Evolutionary conservation across 176 grass and related monocot genomes (phyloP).

Genomic region (Avena insularis): DNA sequence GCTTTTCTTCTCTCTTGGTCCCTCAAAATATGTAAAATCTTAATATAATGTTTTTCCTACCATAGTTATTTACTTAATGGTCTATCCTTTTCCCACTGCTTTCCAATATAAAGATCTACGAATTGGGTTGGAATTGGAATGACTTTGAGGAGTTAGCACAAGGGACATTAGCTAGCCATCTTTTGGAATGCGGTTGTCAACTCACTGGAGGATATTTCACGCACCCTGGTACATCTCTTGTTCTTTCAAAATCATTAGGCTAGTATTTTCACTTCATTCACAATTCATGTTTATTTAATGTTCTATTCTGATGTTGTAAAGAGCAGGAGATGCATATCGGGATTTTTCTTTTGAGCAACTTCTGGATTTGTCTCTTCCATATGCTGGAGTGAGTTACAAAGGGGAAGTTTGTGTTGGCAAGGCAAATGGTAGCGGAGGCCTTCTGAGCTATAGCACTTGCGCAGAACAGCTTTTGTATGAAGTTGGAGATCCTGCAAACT

Average conservation of each 20-base stretch:
- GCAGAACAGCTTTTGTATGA: slow-evolving; percentile 96
- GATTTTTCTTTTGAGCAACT: slow-evolving; percentile 83
- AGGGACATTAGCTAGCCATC: slow-evolving; percentile 86
- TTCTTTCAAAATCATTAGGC: slow-evolving; percentile 47
- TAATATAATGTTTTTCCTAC: background rate
- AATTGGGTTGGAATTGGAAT: slow-evolving; percentile 93
- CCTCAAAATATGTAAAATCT: slow-evolving; percentile 7
- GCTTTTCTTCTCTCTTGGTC: slow-evolving; percentile 14
- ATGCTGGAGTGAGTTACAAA: slow-evolving; percentile 77
- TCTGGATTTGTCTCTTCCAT: slow-evolving; percentile 88
- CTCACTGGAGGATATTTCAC: slow-evolving; percentile 97
- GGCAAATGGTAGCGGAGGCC: slow-evolving; percentile 75
- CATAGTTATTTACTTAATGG: slow-evolving; percentile 29
- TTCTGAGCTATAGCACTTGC: slow-evolving; percentile 72
- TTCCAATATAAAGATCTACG: slow-evolving; percentile 72
- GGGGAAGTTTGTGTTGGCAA: slow-evolving; percentile 86
- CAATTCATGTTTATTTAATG: slow-evolving; percentile 28
- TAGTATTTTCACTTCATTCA: background rate
- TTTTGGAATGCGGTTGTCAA: slow-evolving; percentile 98
- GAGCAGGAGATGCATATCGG: slow-evolving; percentile 79
- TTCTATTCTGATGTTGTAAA: slow-evolving; percentile 44
- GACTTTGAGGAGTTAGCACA: slow-evolving; percentile 74
- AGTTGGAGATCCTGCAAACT: slow-evolving; percentile 81
- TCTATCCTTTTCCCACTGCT: slow-evolving; percentile 34
- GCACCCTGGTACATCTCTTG: slow-evolving; percentile 77